Base-by-base conservation (phyloP, 768 basidiomycete genomes). In the Calocybe cyanea region DNA sequence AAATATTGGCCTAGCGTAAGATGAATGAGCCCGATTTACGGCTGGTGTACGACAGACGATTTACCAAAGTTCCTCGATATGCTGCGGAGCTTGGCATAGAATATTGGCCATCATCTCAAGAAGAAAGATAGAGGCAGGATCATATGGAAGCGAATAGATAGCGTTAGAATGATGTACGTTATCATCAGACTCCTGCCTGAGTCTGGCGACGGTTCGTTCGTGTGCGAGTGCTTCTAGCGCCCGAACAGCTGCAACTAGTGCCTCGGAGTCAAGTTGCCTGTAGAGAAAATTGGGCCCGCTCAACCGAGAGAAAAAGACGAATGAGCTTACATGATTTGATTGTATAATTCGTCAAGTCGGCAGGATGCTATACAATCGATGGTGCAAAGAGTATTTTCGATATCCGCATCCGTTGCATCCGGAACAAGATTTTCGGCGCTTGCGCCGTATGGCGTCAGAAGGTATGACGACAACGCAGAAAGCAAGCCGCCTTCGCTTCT, bases 361-460 rank as follows among this genome's bases (percentile, higher is more conserved):
- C 96, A 99, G 14, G 92, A 89, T 2, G 84, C 83, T 47, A 99
- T 85, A 61, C 94, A 97, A 60, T 99, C 96, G 38, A 98, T 87
- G 4, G 95, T 87, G 50, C 89, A 94, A 2, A 99, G 71, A 0
- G 96, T 97, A 48, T 84, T 94, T 66, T 98, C 96, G 15, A 98
- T 73, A 55, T 98, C 93, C 31, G 81, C 76, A 19, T 93, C 90
- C 0, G 87, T 93, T n/a, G 90, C 87, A 56, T 91, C 87, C 1
- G 87, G 83, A 2, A 90, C 77, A n/a, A 83, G 64, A 18, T 78
- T 71, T n/a, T 95, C 92, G 4, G 78, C 71, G 54, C 78, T 85
- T 18, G 77, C 57, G 13, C 80, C 78, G 58, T 98, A 98, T 0
- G 96, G 96, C 6, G 94, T 95, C 76, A 99, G 85, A 52, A 99